phyloP scores from a whole-genome alignment of 257 asterid genomes.

The Forsythia suspensa region DNA sequence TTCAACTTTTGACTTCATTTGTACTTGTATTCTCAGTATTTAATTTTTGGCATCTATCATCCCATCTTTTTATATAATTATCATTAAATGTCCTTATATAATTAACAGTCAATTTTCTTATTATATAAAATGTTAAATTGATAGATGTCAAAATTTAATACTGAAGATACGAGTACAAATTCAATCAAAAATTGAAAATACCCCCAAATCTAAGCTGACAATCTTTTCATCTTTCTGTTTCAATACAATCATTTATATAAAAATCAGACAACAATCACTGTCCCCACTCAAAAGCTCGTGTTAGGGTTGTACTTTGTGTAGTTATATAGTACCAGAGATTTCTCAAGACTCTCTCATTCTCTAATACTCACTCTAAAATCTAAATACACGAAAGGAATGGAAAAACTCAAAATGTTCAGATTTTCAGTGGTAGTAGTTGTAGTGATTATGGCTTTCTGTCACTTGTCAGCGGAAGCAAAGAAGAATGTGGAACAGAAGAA shows the following conservation, averaged over 20 bases:
- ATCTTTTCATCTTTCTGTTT: background rate
- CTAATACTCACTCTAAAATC: background rate
- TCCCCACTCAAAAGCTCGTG: background rate
- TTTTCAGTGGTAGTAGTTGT: slow-evolving; percentile 1
- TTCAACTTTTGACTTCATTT: too few species aligned
- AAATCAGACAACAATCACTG: background rate
- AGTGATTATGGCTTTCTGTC: slow-evolving; percentile 28
- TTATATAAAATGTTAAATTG: too few species aligned
- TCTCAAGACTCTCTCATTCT: background rate
- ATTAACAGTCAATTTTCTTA: too few species aligned
- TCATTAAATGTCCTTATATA: too few species aligned
- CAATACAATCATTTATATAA: background rate
- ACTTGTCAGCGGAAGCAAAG: slow-evolving; percentile 20
- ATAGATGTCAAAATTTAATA: too few species aligned
- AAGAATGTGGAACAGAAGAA: background rate
- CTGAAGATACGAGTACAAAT: too few species aligned
- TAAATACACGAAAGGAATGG: slow-evolving; percentile 25
- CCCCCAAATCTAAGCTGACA: background rate
- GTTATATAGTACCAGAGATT: background rate
- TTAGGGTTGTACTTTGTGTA: background rate
- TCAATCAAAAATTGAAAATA: too few species aligned
- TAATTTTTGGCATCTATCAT: too few species aligned
- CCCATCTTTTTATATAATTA: too few species aligned
- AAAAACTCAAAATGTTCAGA: background rate
- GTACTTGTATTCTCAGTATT: too few species aligned